Base-by-base conservation (phyloP, 2,329 filamentous ascomycete species). In the Clonostachys solani region DNA sequence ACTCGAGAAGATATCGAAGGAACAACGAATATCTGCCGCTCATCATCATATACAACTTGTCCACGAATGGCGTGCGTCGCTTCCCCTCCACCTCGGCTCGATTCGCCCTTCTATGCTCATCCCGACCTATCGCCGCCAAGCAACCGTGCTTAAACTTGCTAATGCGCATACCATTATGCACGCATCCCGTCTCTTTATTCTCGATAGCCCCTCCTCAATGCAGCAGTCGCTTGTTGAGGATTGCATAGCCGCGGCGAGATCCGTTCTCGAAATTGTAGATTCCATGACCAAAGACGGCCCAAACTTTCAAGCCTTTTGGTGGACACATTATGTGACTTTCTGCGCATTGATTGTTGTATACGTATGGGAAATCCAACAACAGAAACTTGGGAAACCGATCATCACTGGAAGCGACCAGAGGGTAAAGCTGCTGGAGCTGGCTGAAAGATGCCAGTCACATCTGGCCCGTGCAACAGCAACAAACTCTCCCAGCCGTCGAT, bases 91-190 rank as follows among this genome's bases (percentile, higher is more conserved):
- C 5, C 62, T 77, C 0, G 66, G 69, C 5, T 65, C 65, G 0
- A 62, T 77, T 12, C 63, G 65, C 4, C 72, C 73, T 0, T 70
- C 66, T 0, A 74, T 68, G 48, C 57, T 77, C 3, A 72, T 77
- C 10, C 66, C 68, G 0, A 67, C 63, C 6, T 75, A 76, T 37
- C 64, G 60, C 34, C 68, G 66, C 5, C 78, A 82, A 51, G 72
- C 77, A 4, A 74, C 67, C 1, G 77, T 80, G 1, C 59, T 83
- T 10, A 74, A 73, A 37, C 62, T 83, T 0, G 77, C 77, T 0
- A 73, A 80, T 51, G 72, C 69, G 6, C 79, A 83, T 45, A 75
- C 78, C 3, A 65, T 77, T 9, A 78, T 83, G 55, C 69, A 82
- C 16, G 71, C 76, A 8, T 80, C 77, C 43, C 71, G 80, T 0